These are phyloP conservation scores for Oryza meyeriana DNA, from an alignment of 176 grass and related monocot genomes.

Conservation along the genomic window DNA sequence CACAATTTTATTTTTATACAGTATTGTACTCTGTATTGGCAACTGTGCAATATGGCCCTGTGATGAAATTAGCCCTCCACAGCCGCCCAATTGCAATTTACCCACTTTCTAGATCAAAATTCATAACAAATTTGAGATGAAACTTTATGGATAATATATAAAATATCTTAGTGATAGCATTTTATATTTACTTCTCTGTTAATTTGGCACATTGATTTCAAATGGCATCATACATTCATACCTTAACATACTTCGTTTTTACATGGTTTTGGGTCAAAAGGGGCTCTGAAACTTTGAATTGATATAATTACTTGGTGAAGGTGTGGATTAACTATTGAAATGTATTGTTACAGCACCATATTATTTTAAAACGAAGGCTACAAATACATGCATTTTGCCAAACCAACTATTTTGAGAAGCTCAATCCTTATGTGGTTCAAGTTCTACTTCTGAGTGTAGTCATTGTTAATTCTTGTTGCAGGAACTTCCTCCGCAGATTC, in stretches of 20 bases:
- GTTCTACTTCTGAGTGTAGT: neutral
- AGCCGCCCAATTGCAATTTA: neutral
- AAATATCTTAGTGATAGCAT: no score
- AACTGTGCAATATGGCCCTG: no score
- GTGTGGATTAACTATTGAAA: neutral
- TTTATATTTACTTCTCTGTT: no score
- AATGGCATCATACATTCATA: no score
- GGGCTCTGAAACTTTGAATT: neutral
- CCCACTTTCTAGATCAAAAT: no score
- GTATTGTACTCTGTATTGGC: neutral
- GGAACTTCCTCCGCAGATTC: neutral
- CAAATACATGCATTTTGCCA: neutral
- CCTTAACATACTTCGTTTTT: neutral
- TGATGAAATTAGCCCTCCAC: neutral
- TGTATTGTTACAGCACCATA: neutral
- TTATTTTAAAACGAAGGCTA: neutral
- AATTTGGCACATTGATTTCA: no score
- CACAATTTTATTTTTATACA: neutral
- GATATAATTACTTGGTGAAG: slow-evolving; percentile 8
- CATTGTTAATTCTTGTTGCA: neutral
- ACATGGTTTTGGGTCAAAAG: neutral
- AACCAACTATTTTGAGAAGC: neutral
- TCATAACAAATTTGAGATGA: no score
- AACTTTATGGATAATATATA: no score
- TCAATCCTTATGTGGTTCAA: neutral